Percentiles rank a stretch among this genome's conserved stretches.
phyloP scores from a whole-genome alignment of 352 stramenopile genomes.

The Plasmopara viticola region DNA sequence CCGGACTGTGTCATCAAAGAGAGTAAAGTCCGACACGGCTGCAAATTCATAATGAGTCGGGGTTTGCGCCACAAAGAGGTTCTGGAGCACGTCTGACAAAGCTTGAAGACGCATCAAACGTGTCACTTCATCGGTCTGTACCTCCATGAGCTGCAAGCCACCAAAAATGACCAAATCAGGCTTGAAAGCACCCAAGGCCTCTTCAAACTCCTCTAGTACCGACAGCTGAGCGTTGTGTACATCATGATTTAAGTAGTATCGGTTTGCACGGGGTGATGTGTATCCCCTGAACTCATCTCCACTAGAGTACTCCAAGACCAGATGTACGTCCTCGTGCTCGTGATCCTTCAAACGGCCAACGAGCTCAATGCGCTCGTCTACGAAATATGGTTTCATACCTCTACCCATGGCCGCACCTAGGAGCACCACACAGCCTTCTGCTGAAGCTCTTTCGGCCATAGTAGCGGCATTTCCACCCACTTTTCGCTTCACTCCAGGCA shows the following conservation, averaged over 20 bases:
- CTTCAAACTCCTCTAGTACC: slow-evolving; percentile 72
- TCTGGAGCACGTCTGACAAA: slow-evolving; percentile 65
- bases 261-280: slow-evolving; percentile 62
- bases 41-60: slow-evolving; percentile 81
- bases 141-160: slow-evolving; percentile 79
- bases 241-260: slow-evolving; percentile 84
- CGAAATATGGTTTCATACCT: slow-evolving; percentile 67
- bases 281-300: slow-evolving; percentile 57
- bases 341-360: slow-evolving; percentile 53
- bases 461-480: slow-evolving; percentile 75
- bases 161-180: slow-evolving; percentile 77
- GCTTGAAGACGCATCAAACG: slow-evolving; percentile 50
- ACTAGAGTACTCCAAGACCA: slow-evolving; percentile 74
- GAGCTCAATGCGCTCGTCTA: slow-evolving; percentile 49
- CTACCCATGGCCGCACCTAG: slow-evolving; percentile 70
- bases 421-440: slow-evolving; percentile 66
- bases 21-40: slow-evolving; percentile 73
- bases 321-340: slow-evolving; percentile 69
- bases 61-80: slow-evolving; percentile 50
- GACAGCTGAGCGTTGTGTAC: slow-evolving; percentile 78
- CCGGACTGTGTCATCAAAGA: slow-evolving; percentile 76
- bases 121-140: slow-evolving; percentile 55
- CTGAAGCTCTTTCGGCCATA: slow-evolving; percentile 64
- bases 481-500: slow-evolving; percentile 53
- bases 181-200: slow-evolving; percentile 45